phyloP scores from a whole-genome alignment of 306 rosid species.

The Canavalia gladiata region DNA sequence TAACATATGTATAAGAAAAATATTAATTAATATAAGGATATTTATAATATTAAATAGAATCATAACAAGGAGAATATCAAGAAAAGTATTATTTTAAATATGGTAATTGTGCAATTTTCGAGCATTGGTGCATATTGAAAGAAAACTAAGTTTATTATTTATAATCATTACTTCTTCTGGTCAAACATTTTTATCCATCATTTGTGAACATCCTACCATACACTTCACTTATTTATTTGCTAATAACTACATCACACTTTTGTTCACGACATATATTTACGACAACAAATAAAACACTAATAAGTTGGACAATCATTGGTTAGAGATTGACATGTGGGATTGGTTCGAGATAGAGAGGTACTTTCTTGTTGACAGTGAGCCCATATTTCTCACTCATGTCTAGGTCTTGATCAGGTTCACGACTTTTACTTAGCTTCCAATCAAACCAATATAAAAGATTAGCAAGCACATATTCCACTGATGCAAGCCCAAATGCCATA shows the following conservation, averaged over 20 bases:
- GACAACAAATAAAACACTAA: neutral
- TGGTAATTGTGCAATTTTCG: too few relatives aligned
- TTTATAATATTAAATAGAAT: too few relatives aligned
- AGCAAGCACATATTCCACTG: constrained; percentile 42
- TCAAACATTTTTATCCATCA: too few relatives aligned
- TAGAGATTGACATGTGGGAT: neutral
- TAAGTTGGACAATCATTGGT: neutral
- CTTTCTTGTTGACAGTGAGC: constrained; percentile 47
- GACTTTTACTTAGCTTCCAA: constrained; percentile 50
- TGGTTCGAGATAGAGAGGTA: constrained; percentile 48
- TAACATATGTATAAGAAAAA: too few relatives aligned
- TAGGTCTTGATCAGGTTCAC: constrained; percentile 18
- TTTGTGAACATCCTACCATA: too few relatives aligned
- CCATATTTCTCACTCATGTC: constrained; percentile 56
- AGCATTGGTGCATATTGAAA: too few relatives aligned
- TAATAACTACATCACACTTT: neutral
- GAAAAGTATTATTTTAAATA: too few relatives aligned
- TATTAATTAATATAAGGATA: too few relatives aligned
- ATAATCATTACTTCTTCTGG: too few relatives aligned
- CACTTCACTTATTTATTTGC: too few relatives aligned
- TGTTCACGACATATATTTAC: neutral
- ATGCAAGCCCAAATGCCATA: constrained; percentile 39
- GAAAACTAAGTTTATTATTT: too few relatives aligned
- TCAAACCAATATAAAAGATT: constrained; percentile 49
- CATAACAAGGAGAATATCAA: too few relatives aligned